Conservation (phyloP, 208 protist genomes). For the Trypanosoma rangeli region DNA sequence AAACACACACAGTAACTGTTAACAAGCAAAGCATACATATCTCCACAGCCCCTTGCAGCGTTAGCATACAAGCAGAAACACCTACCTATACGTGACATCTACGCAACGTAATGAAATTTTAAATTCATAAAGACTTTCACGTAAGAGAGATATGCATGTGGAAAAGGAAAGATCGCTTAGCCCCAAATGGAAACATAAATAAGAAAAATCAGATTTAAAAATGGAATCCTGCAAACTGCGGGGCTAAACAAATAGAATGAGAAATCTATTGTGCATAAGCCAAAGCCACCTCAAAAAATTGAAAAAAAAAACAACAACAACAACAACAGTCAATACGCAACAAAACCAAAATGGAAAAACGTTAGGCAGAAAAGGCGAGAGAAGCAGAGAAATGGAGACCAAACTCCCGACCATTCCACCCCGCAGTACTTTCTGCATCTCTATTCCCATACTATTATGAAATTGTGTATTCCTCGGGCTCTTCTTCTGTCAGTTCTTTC, state of each 20-base stretch:
- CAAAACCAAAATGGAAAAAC: neutral
- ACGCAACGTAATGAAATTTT: neutral
- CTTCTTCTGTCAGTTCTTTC: too few species aligned
- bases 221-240: slow-evolving; percentile 3
- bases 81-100: too few species aligned
- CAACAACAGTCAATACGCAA: neutral
- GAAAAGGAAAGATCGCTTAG: neutral
- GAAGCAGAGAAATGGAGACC: slow-evolving; percentile 2
- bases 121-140: too few species aligned
- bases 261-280: neutral
- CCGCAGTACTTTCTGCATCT: too few species aligned
- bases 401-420: neutral
- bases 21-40: too few species aligned
- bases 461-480: too few species aligned
- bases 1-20: neutral
- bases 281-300: neutral
- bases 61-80: too few species aligned
- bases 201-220: neutral
- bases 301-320: neutral
- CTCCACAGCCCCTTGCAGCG: too few species aligned
- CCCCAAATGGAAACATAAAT: neutral
- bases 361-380: neutral
- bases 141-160: too few species aligned
- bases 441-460: too few species aligned
- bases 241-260: neutral